Base-by-base conservation (phyloP, 2,329 filamentous ascomycete genomes). In the Fusarium sp. region DNA sequence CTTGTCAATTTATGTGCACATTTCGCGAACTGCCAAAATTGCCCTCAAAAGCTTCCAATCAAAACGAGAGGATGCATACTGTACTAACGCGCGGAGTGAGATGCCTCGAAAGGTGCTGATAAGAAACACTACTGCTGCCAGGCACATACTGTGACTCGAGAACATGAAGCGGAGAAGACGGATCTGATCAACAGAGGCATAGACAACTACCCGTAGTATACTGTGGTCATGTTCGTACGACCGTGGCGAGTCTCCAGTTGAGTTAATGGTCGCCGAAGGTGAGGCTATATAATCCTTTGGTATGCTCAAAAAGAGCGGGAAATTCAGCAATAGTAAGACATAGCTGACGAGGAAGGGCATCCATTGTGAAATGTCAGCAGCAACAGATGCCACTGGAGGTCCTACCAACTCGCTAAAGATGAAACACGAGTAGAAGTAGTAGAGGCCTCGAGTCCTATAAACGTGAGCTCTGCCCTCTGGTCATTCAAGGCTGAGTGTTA, bases 181-280 rank as follows among this genome's bases (percentile, higher is more conserved):
- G 14, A 28, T 1, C 22, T 18, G 34, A 39, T 54, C 6, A 6
- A 18, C 5, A 10, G 6, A 10, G 1, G 10, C 24, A 39, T n/a
- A 13, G 18, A 39, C 24, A n/a, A 18, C 24, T 28, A 4, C 24
- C 20, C 4, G 14, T 1, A 28, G 18, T 4, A 9, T 28, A 5
- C 34, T 28, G 3, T 38, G 9, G 0, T 13, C 14, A 7, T 38
- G 18, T 2, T 22, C 13, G 18, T 38, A 2, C 13, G 12, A 17
- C 3, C 2, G 3, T 28, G 24, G 20, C 11, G 2, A 3, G 4
- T 54, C 34, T 9, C 14, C 34, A 18, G 20, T 5, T 0, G 18
- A 22, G 10, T 28, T 5, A 22, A 22, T 13, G 1, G 20, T 6
- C 18, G 6, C 14, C 6, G 8, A 3, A 2, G 14, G 15, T 18